phyloP scores from a whole-genome alignment of 441 rosid genomes.

The Arabidopsis lyrata region DNA sequence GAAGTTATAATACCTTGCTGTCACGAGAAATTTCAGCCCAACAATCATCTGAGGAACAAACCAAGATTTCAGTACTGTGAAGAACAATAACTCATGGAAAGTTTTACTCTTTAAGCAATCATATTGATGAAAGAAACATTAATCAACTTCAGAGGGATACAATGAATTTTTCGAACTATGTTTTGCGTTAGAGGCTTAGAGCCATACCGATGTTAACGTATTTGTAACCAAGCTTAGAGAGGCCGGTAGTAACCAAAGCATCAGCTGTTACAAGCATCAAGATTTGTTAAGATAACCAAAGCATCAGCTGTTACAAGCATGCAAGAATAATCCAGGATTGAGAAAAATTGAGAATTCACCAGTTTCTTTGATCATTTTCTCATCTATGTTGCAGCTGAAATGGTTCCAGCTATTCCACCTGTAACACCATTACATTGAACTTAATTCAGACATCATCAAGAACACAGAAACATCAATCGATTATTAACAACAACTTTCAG shows the following conservation, averaged over 20 bases:
- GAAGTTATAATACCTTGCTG: constrained; percentile 51
- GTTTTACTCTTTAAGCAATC: not conserved
- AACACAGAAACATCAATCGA: not conserved
- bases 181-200: not conserved
- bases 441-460: constrained; percentile 22
- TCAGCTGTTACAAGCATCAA: constrained; percentile 55
- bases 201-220: constrained; percentile 84
- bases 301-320: constrained; percentile 66
- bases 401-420: constrained; percentile 97
- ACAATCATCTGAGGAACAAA: constrained; percentile 77
- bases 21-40: constrained; percentile 94
- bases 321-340: not conserved
- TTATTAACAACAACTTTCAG: not conserved
- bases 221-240: constrained; percentile 76
- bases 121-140: constrained; percentile 12
- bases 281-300: constrained; percentile 36
- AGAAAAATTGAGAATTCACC: constrained; percentile 45
- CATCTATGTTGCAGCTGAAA: constrained; percentile 69
- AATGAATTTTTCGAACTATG: not conserved
- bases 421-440: constrained; percentile 23
- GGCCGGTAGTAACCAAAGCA: constrained; percentile 82
- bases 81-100: not conserved
- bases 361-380: constrained; percentile 71
- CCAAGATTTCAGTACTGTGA: constrained; percentile 8
- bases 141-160: constrained; percentile 9